A percentile compares a stretch with the other conserved stretches of the same genome.
phyloP scores from a whole-genome alignment of 345 rosid species.

The Laguncularia racemosa region DNA sequence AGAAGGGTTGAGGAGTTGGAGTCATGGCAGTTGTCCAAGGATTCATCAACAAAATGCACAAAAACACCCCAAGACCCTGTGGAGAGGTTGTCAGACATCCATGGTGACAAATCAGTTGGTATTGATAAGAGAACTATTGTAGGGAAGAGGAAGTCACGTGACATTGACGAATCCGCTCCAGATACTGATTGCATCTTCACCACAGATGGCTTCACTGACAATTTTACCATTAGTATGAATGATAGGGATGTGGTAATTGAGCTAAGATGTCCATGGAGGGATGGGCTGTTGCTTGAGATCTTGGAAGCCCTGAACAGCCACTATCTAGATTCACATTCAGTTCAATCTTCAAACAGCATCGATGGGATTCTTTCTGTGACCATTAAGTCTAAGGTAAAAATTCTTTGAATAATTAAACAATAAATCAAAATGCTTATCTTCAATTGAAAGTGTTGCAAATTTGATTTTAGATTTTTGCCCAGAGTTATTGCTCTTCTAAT shows the following conservation, averaged over 20 bases:
- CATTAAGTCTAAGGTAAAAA: slow-evolving; percentile 60
- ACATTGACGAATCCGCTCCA: slow-evolving; percentile 20
- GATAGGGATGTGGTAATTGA: slow-evolving; percentile 56
- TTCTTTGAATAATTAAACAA: too few species aligned
- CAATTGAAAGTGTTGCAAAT: background rate
- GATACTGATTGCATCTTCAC: slow-evolving; percentile 27
- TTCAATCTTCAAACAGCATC: slow-evolving; percentile 49
- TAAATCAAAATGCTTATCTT: background rate
- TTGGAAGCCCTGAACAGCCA: slow-evolving; percentile 60
- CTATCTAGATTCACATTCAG: slow-evolving; percentile 66
- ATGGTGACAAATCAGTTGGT: slow-evolving; percentile 20
- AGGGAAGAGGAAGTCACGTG: slow-evolving; percentile 57
- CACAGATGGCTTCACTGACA: slow-evolving; percentile 32
- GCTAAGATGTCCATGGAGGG: slow-evolving; percentile 71
- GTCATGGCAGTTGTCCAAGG: slow-evolving; percentile 29
- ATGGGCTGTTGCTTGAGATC: slow-evolving; percentile 70
- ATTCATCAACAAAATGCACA: slow-evolving; percentile 27
- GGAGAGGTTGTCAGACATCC: slow-evolving; percentile 62
- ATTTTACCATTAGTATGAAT: slow-evolving; percentile 28
- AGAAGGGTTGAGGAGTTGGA: slow-evolving; percentile 63
- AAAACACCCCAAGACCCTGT: slow-evolving; percentile 37
- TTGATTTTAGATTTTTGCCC: background rate
- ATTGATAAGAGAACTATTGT: slow-evolving; percentile 16
- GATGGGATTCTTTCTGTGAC: slow-evolving; percentile 58
- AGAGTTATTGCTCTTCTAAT: too few species aligned